Percentiles rank a stretch among this genome's conserved stretches.
These are phyloP conservation scores for Physaria fendleri DNA, from an alignment of 345 rosid species.

Conservation along the genomic window DNA sequence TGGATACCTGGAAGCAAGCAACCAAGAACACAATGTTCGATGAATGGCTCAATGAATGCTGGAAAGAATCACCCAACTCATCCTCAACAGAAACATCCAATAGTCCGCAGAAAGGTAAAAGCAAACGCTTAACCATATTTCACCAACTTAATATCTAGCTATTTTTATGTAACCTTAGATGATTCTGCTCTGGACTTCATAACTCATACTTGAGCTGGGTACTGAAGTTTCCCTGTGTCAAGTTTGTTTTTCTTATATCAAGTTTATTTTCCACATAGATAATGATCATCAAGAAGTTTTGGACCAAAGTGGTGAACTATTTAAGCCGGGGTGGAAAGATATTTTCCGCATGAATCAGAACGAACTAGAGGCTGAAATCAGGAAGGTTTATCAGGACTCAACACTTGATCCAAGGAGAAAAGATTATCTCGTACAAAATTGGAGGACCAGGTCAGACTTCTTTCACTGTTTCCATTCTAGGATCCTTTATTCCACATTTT, in stretches of 20 bases:
- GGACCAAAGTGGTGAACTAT: constrained; percentile 62
- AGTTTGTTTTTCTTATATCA: constrained; percentile 20
- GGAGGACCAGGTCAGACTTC: constrained; percentile 59
- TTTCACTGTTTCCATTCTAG: constrained; percentile 46
- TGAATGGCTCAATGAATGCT: constrained; percentile 87
- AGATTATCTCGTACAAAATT: constrained; percentile 76
- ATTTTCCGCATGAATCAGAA: constrained; percentile 91
- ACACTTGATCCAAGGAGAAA: constrained; percentile 92
- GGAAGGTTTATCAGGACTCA: constrained; percentile 80
- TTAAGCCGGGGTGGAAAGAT: constrained; percentile 97
- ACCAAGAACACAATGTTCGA: constrained; percentile 90
- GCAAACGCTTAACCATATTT: constrained; percentile 4
- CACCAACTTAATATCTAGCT: not conserved
- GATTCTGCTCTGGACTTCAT: constrained; percentile 1
- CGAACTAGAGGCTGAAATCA: constrained; percentile 84
- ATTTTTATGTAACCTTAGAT: constrained; percentile 1
- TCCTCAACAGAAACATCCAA: constrained; percentile 43
- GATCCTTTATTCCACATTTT: not conserved
- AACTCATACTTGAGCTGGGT: constrained; percentile 10
- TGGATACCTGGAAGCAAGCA: constrained; percentile 96
- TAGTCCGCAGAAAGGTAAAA: constrained; percentile 43
- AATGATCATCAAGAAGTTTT: constrained; percentile 49
- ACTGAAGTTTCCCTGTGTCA: constrained; percentile 1
- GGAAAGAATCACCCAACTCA: constrained; percentile 51
- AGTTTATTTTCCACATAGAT: constrained; percentile 30